Evolutionary conservation across 352 stramenopile genomes (phyloP), one percentile per base, ranked within the genome.

Genomic region (Phytophthora vignae): DNA sequence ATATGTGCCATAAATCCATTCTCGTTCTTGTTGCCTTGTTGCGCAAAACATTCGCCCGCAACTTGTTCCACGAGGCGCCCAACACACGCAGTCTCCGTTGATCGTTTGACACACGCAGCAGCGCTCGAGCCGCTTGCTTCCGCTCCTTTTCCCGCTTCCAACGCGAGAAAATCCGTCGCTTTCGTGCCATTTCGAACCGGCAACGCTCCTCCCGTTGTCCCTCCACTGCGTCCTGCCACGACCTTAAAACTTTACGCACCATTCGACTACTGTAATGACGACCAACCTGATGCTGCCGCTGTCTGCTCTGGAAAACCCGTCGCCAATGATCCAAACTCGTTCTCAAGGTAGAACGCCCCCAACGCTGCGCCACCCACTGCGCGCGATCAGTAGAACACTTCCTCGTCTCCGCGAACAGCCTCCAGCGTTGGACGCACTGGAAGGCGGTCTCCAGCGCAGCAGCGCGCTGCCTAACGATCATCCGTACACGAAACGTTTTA

Each of bases 381-480:
- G 62, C 54, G 48, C 83, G 74, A 25, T 82, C 75, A 0, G 25
- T 55, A 2, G 67, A 55, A 15, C 69, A 81, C 38, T 80, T 78
- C 14, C 52, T 59, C 2, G 53, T 66, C 40, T 72, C 75, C 2
- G 66, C 69, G 49, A 78, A 76, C 3, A 81, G 36, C 1, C 65
- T 44, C 83, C 85, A 92, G 25, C 61, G n/a, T 58, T 85, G 71
- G 42, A 92, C 64, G 54, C 83, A 91, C 19, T 67, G 46, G 19
- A 83, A 84, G 1, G 76, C 73, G 1, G 29, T 72, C 17, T 89
- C 71, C 1, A 91, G 50, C 21, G 67, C 58, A 4, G 76, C 33
- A 14, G 71, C 67, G 2, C 80, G 74, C 19, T 63, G 55, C 19
- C 69, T 72, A 9, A 78, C 17, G 0, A 78, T 57, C 55, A 60